Evolutionary conservation across 2,329 filamentous ascomycete species (phyloP).

Genomic region (Diaporthe sp.): DNA sequence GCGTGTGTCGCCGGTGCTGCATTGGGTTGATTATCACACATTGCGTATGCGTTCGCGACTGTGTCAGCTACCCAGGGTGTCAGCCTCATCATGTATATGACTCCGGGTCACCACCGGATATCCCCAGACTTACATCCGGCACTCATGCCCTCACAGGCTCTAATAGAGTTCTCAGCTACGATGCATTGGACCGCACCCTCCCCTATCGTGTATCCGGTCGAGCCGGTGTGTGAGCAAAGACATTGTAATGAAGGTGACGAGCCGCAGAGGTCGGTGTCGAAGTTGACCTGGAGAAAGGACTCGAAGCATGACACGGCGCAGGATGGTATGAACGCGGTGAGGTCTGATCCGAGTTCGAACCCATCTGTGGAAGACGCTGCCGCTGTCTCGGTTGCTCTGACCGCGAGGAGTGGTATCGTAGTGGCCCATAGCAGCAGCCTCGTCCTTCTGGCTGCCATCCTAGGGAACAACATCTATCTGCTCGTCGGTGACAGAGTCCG

Average conservation of each 20-base stretch:
- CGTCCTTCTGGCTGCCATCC: constrained; percentile 52
- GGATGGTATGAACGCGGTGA: constrained; percentile 63
- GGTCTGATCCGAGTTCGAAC: constrained; percentile 52
- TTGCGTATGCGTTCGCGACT: constrained; percentile 65
- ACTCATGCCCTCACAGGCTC: constrained; percentile 65
- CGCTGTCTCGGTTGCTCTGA: constrained; percentile 50
- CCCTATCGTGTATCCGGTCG: constrained; percentile 76
- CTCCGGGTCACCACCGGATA: neutral
- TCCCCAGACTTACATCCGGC: constrained; percentile 51
- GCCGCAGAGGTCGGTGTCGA: constrained; percentile 63
- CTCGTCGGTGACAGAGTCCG: constrained; percentile 14
- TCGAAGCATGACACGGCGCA: constrained; percentile 74
- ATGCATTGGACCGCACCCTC: constrained; percentile 80
- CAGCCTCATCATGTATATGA: constrained; percentile 30
- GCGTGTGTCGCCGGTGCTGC: constrained; percentile 70
- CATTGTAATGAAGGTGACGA: constrained; percentile 68
- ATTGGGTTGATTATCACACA: constrained; percentile 67
- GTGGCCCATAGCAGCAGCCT: constrained; percentile 38
- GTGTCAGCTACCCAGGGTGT: constrained; percentile 51
- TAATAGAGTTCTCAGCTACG: constrained; percentile 63
- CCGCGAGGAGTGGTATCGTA: constrained; percentile 41
- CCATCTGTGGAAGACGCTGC: constrained; percentile 46
- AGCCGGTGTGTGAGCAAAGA: constrained; percentile 72
- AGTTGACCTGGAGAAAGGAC: constrained; percentile 74
- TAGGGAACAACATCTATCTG: constrained; percentile 57